phyloP scores from a whole-genome alignment of 768 basidiomycete species.

The Auricularia sp. region DNA sequence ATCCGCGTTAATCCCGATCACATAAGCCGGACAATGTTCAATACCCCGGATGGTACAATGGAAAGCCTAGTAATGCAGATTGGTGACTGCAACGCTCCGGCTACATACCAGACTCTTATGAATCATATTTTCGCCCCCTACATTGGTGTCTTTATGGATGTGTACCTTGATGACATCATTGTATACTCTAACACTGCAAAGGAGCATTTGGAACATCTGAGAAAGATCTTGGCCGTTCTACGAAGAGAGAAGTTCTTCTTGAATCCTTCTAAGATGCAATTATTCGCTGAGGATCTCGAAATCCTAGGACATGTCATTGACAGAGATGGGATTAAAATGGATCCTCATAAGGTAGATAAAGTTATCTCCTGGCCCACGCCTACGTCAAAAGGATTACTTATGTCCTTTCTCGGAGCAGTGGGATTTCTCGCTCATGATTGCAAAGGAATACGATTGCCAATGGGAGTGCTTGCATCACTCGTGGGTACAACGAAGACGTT shows the following conservation, averaged over 20 bases:
- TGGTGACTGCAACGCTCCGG: constrained; percentile 10
- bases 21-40: constrained; percentile 6
- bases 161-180: constrained; percentile 11
- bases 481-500: background rate
- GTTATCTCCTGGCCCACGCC: background rate
- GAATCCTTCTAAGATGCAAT: background rate
- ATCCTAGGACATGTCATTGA: constrained; percentile 3
- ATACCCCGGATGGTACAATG: constrained; percentile 10
- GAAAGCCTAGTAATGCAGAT: constrained; percentile 11
- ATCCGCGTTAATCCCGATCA: constrained; percentile 3
- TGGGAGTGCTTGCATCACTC: background rate
- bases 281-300: background rate
- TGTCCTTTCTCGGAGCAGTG: constrained; percentile 1
- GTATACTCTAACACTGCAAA: constrained; percentile 9
- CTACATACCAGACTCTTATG: constrained; percentile 9
- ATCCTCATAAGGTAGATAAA: constrained; percentile 1
- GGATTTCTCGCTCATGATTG: background rate
- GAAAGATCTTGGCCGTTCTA: constrained; percentile 6
- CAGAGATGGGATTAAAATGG: constrained; percentile 1
- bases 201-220: constrained; percentile 7
- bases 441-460: background rate
- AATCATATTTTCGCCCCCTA: constrained; percentile 6
- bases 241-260: constrained; percentile 8
- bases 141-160: constrained; percentile 11
- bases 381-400: background rate